A percentile compares a stretch with the other conserved stretches of the same genome.
Evolutionary conservation across 768 basidiomycete species (phyloP).

Genomic region (Sistotremastrum suecicum): DNA sequence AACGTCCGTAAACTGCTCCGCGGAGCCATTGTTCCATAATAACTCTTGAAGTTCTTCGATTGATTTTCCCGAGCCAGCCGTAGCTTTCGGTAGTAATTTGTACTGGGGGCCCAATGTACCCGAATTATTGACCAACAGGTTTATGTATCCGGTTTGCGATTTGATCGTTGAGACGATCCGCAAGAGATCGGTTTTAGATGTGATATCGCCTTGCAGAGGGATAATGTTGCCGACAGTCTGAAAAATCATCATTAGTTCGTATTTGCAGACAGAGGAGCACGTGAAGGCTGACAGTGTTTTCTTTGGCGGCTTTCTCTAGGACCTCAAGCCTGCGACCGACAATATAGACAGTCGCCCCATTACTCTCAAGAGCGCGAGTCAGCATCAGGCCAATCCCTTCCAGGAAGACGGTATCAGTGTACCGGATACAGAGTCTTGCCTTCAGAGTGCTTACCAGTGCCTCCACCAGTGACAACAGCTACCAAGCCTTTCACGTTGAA

Average conservation of each 20-base stretch:
- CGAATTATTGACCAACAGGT: slow-evolving; percentile 67
- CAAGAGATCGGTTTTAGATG: slow-evolving; percentile 41
- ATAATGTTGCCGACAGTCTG: slow-evolving; percentile 53
- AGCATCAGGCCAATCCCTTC: slow-evolving; percentile 73
- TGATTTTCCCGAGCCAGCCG: slow-evolving; percentile 13
- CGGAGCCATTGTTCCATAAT: slow-evolving; percentile 54
- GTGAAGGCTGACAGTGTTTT: slow-evolving; percentile 37
- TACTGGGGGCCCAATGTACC: slow-evolving; percentile 16
- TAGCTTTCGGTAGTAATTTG: too few relatives aligned
- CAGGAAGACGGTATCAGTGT: too few relatives aligned
- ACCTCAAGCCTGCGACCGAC: slow-evolving; percentile 49
- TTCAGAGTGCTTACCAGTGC: slow-evolving; percentile 35
- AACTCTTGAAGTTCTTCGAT: slow-evolving; percentile 52
- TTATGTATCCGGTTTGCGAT: slow-evolving; percentile 50
- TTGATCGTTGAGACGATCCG: slow-evolving; percentile 39
- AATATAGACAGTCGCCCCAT: slow-evolving; percentile 76
- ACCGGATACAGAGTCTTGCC: too few relatives aligned
- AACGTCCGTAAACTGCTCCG: slow-evolving; percentile 46
- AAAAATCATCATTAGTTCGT: neutral
- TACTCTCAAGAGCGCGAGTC: slow-evolving; percentile 61
- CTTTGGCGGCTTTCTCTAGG: slow-evolving; percentile 43
- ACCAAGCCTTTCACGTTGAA: slow-evolving; percentile 56
- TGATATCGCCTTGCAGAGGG: slow-evolving; percentile 54
- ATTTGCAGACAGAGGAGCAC: neutral
- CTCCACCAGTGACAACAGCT: slow-evolving; percentile 61